Percentiles rank a stretch among this genome's conserved stretches.
phyloP scores from a whole-genome alignment of 2,329 filamentous ascomycete genomes.

The Trichoderma hamatum region DNA sequence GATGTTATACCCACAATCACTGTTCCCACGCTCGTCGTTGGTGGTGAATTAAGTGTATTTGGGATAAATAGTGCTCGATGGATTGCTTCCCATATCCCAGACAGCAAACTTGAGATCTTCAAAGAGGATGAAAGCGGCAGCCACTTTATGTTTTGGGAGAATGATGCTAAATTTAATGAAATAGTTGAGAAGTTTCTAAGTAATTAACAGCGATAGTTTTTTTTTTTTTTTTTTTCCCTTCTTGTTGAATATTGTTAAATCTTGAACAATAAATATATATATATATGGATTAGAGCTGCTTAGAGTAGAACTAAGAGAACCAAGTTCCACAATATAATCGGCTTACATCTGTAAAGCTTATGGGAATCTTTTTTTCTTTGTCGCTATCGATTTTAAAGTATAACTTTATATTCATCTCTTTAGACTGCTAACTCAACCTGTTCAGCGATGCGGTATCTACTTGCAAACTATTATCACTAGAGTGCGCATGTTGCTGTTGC shows the following conservation, averaged over 20 bases:
- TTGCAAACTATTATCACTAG: too few relatives aligned
- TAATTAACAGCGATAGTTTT: not conserved
- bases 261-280: not conserved
- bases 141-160: slow-evolving; percentile 42
- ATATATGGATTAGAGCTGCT: not conserved
- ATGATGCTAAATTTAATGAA: slow-evolving; percentile 39
- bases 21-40: slow-evolving; percentile 37
- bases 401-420: not conserved
- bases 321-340: too few relatives aligned
- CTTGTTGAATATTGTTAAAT: not conserved
- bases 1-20: slow-evolving; percentile 37
- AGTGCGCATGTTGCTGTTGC: too few relatives aligned
- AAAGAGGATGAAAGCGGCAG: slow-evolving; percentile 39
- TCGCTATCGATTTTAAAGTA: not conserved
- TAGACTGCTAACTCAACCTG: not conserved
- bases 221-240: not conserved
- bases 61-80: slow-evolving; percentile 30
- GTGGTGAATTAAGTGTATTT: slow-evolving; percentile 28
- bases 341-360: too few relatives aligned
- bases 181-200: slow-evolving; percentile 36
- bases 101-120: slow-evolving; percentile 34
- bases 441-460: too few relatives aligned
- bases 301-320: not conserved
- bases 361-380: too few relatives aligned
- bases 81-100: slow-evolving; percentile 37